Conservation (phyloP, 169 alveolate species). For the Nephromyces sp. region DNA sequence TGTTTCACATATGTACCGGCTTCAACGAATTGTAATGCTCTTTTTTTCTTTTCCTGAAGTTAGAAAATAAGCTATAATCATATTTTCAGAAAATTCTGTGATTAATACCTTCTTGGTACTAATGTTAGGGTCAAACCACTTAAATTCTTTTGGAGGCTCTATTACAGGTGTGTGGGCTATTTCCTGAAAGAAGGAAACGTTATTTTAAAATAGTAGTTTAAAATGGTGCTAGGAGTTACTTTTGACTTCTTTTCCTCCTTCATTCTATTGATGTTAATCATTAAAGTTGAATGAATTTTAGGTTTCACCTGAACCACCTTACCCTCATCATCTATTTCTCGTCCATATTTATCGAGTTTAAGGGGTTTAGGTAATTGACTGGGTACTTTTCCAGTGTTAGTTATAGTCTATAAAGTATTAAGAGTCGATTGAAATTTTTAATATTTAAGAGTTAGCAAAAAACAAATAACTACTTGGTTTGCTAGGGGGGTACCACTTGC, state of each 20-base stretch:
- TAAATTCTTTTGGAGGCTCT: not conserved
- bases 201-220: too few relatives aligned
- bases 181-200: too few relatives aligned
- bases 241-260: not conserved
- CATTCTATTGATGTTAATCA: not conserved
- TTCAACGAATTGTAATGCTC: slow-evolving; percentile 12
- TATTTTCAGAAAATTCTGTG: too few relatives aligned
- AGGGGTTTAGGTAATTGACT: slow-evolving; percentile 7
- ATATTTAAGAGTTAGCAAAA: too few relatives aligned
- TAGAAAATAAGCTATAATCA: too few relatives aligned
- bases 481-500: not conserved
- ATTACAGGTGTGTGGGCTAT: not conserved
- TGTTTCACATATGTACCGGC: slow-evolving; percentile 6
- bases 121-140: not conserved
- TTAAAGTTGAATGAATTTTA: not conserved
- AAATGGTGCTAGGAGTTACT: too few relatives aligned
- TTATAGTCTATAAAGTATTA: not conserved
- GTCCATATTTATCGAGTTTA: slow-evolving; percentile 14
- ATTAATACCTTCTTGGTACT: not conserved
- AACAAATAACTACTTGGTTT: not conserved
- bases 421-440: not conserved
- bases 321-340: slow-evolving; percentile 28
- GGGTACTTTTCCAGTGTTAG: not conserved
- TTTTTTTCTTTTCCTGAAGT: not conserved
- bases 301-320: slow-evolving; percentile 8